Evolutionary conservation across 2,329 filamentous ascomycete species (phyloP), one percentile per base, ranked within the genome.

Genomic region (Diaporthe longicolla): DNA sequence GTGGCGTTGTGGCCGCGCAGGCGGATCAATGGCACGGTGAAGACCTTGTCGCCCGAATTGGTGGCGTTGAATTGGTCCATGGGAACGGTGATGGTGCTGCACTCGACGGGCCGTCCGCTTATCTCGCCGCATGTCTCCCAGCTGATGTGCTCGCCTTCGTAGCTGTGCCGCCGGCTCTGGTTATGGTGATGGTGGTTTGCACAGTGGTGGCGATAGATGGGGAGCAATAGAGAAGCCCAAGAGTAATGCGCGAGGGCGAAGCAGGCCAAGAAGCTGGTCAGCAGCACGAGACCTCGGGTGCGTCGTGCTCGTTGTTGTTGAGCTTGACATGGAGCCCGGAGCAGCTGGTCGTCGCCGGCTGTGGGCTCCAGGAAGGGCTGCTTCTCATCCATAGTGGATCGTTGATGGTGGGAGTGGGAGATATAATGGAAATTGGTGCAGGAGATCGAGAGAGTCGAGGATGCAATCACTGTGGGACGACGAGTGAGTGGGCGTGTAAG

Each of bases 21-120:
- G n/a, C 86, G 84, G 21, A 86, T 81, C 4, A 88, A 78, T 6
- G 86, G 84, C 59, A 88, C 81, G 55, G 78, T 82, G 75, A 88
- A 87, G 9, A 80, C 84, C 77, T 84, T 83, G 77, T 82, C 76
- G 40, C 77, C 78, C 0, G 79, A 79, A 24, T 80, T 80, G 29
- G 77, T 68, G 0, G 77, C 75, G 76, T 81, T 79, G 76, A 86
- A 87, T 40, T 88, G 86, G 73, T 88, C 84, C 79, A 87, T 83
- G 0, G 86, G 86, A 8, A 87, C 86, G 4, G 83, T 75, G 8
- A 87, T 81, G n/a, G 78, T 82, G 76, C 81, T 81, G 76, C 86
- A 87, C 74, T 87, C 85, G 13, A 87, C 74, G 13, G 80, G 75
- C 3, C 80, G 82, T 29, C 81, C 80, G n/a, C 79, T 79, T 37